These are phyloP conservation scores for Biscutella auriculata DNA, from an alignment of 441 rosid species.

Conservation along the genomic window DNA sequence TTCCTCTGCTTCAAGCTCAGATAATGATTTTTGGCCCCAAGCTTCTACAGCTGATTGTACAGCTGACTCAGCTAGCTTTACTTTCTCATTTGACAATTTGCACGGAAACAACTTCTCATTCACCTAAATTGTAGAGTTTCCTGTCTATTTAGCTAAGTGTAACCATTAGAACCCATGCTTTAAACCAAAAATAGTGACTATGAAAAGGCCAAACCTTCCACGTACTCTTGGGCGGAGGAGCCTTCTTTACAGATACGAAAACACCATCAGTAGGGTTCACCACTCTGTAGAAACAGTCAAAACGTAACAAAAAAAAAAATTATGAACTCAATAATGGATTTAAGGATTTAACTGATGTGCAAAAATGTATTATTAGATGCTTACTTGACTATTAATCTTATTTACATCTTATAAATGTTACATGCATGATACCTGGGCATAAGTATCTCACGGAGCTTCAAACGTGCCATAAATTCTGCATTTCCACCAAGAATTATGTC, in stretches of 20 bases:
- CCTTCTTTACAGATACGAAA: slow-evolving; percentile 81
- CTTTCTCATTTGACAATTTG: slow-evolving; percentile 53
- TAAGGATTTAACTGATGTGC: neutral
- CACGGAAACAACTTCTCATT: slow-evolving; percentile 80
- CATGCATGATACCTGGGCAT: slow-evolving; percentile 77
- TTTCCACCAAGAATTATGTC: slow-evolving; percentile 96
- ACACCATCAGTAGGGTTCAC: slow-evolving; percentile 70
- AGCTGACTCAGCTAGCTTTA: slow-evolving; percentile 75
- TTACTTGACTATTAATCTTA: neutral
- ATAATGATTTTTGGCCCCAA: slow-evolving; percentile 82
- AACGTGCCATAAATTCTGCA: slow-evolving; percentile 95
- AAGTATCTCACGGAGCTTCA: slow-evolving; percentile 92
- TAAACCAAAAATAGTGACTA: slow-evolving; percentile 1
- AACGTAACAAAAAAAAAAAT: slow-evolving; percentile 1
- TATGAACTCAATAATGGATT: neutral
- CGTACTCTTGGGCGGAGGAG: slow-evolving; percentile 61
- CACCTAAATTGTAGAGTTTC: slow-evolving; percentile 37
- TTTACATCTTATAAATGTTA: neutral
- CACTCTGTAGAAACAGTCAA: slow-evolving; percentile 39
- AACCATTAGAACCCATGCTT: slow-evolving; percentile 7
- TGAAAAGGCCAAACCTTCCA: slow-evolving; percentile 67
- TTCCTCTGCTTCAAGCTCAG: slow-evolving; percentile 95
- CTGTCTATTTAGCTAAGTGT: neutral
- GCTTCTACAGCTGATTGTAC: slow-evolving; percentile 64
- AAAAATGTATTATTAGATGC: slow-evolving; percentile 3